Evolutionary conservation across 805 yeast genomes (phyloP), one percentile per base, ranked within the genome.

Genomic region (Cyberlindnera americana): DNA sequence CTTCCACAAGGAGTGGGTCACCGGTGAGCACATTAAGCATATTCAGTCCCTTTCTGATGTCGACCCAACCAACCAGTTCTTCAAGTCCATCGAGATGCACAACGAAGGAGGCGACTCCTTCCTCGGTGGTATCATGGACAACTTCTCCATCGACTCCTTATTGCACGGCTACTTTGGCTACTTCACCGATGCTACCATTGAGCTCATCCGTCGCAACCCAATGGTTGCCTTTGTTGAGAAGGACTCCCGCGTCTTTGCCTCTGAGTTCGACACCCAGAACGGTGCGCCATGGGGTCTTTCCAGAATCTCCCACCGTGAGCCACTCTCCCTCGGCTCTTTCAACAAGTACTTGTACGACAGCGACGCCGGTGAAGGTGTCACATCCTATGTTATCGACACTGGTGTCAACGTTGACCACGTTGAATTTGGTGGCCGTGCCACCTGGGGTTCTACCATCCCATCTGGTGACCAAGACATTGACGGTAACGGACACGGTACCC

Each of bases 281-380:
- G 89, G 89, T 47, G 90, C 95, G 21, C 95, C 96, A 33, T 89
- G 96, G 96, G 96, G 96, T 54, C 74, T 89, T 48, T 85, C 95
- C 19, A 78, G 96, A 71, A 78, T 89, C 45, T 84, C 95, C 19
- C 95, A 88, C 67, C 77, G 90, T 64, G 76, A 79, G 42, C 72
- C 81, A 14, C 70, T 83, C 56, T 76, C 78, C 48, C 70, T 83
- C 47, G 81, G 81, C 43, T 73, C 81, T 38, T 81, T 80, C 67
- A 81, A 79, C 65, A 81, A 81, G 61, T 87, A 87, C 62, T 56
- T 81, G 42, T 85, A 75, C 60, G 87, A 83, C 49, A 71, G 72
- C 47, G 75, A 76, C 35, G 93, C 81, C 34, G 95, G 95, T 58
- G 72, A 80, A 53, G 93, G 89, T 59, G 93, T 84, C 44, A 86